phyloP scores from a whole-genome alignment of 768 basidiomycete species.

The Auriscalpium microsporum region DNA sequence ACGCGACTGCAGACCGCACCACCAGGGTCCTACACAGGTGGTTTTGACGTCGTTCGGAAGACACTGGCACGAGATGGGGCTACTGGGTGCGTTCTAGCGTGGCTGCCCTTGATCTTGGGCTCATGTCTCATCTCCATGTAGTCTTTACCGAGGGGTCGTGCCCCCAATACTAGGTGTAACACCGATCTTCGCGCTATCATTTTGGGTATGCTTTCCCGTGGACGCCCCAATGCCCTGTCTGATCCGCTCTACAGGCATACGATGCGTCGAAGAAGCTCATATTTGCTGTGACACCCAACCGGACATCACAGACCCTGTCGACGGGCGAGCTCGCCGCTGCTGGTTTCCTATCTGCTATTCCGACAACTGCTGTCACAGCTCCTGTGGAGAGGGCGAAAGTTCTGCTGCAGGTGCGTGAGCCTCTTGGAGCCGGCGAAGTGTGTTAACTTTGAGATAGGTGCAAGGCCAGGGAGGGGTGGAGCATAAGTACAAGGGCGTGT shows the following conservation, averaged over 20 bases:
- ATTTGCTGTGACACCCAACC: constrained; percentile 66
- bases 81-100: constrained; percentile 50
- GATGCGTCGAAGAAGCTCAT: constrained; percentile 89
- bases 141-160: constrained; percentile 87
- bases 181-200: constrained; percentile 95
- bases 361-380: constrained; percentile 86
- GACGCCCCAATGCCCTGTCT: background rate
- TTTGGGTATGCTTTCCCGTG: constrained; percentile 62
- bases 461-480: constrained; percentile 78
- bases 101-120: background rate
- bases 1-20: constrained; percentile 91
- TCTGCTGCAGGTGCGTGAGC: constrained; percentile 62
- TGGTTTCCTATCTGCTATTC: constrained; percentile 90
- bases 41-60: constrained; percentile 88
- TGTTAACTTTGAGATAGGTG: constrained; percentile 44
- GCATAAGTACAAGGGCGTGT: constrained; percentile 78
- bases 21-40: constrained; percentile 83
- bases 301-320: constrained; percentile 53
- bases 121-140: constrained; percentile 21
- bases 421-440: background rate
- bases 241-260: constrained; percentile 57
- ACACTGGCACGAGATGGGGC: constrained; percentile 86
- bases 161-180: constrained; percentile 92
- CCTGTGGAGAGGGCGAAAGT: constrained; percentile 98
- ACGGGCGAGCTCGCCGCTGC: constrained; percentile 80